Conservation (phyloP, 2,329 filamentous ascomycete species). For the Cladophialophora yegresii region DNA sequence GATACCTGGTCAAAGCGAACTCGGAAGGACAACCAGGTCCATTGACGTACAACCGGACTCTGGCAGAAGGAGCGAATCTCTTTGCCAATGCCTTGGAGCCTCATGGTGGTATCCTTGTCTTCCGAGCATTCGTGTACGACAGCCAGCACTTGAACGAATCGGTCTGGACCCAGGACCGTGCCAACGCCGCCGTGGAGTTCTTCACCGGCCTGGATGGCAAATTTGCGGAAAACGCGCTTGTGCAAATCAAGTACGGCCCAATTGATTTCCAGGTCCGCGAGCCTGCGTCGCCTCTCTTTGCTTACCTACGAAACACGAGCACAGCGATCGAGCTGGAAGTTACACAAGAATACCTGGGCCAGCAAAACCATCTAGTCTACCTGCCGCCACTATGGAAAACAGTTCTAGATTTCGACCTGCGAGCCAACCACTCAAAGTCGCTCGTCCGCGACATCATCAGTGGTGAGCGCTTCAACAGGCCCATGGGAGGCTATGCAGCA, state of each 20-base stretch:
- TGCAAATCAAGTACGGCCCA: slow-evolving; percentile 73
- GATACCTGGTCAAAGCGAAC: slow-evolving; percentile 71
- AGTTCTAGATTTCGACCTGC: slow-evolving; percentile 67
- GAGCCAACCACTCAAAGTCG: slow-evolving; percentile 59
- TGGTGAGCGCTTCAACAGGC: slow-evolving; percentile 60
- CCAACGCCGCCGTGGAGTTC: slow-evolving; percentile 69
- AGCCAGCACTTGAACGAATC: slow-evolving; percentile 54
- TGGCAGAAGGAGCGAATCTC: slow-evolving; percentile 68
- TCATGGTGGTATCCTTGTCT: slow-evolving; percentile 66
- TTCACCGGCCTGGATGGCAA: slow-evolving; percentile 65
- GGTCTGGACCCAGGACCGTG: slow-evolving; percentile 67
- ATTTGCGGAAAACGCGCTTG: slow-evolving; percentile 69
- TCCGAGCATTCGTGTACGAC: slow-evolving; percentile 72
- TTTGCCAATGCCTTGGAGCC: slow-evolving; percentile 63
- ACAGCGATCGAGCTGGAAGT: slow-evolving; percentile 67
- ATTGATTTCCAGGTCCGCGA: slow-evolving; percentile 75
- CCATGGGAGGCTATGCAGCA: slow-evolving; percentile 63
- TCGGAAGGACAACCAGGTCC: slow-evolving; percentile 72
- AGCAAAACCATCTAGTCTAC: slow-evolving; percentile 70
- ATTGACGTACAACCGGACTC: slow-evolving; percentile 67
- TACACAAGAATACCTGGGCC: slow-evolving; percentile 70
- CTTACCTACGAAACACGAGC: slow-evolving; percentile 51
- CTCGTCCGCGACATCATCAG: slow-evolving; percentile 62
- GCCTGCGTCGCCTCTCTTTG: slow-evolving; percentile 66
- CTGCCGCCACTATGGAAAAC: slow-evolving; percentile 69